phyloP scores from a whole-genome alignment of 805 yeast genomes.

The Metschnikowia kunwiensis region DNA sequence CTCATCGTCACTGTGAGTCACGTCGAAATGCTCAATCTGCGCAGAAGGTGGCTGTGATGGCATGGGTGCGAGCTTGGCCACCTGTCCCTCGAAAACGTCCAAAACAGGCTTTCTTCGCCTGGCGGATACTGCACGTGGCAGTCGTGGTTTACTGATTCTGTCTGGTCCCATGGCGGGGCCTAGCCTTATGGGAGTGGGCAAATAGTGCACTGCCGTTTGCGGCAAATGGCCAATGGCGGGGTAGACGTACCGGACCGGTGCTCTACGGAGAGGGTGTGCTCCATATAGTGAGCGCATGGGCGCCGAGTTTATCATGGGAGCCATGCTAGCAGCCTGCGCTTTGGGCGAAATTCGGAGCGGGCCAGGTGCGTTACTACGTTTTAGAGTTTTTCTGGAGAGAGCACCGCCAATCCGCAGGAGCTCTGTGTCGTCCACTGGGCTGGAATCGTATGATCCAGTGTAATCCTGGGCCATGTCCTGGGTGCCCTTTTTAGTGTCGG shows the following conservation, averaged over 20 bases:
- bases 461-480: no score
- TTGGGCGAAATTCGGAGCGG: slow-evolving; percentile 11
- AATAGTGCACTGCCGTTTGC: slow-evolving; percentile 12
- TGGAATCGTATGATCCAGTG: no score
- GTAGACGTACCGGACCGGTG: slow-evolving; percentile 14
- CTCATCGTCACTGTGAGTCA: slow-evolving; percentile 12
- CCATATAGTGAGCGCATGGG: slow-evolving; percentile 15
- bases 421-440: slow-evolving; percentile 8
- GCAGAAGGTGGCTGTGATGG: slow-evolving; percentile 52
- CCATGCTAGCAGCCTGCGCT: slow-evolving; percentile 1
- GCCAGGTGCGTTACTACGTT: slow-evolving; percentile 14
- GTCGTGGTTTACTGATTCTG: slow-evolving; percentile 6
- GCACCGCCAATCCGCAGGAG: slow-evolving; percentile 9
- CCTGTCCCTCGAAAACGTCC: slow-evolving; percentile 49
- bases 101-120: slow-evolving; percentile 16
- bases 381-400: slow-evolving; percentile 10
- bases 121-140: slow-evolving; percentile 9
- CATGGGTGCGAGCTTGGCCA: slow-evolving; percentile 46
- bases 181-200: slow-evolving; percentile 10
- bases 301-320: slow-evolving; percentile 16
- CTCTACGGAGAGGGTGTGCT: slow-evolving; percentile 9
- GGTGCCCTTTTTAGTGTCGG: no score
- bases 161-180: slow-evolving; percentile 6
- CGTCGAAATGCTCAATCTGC: slow-evolving; percentile 26
- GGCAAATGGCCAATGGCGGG: slow-evolving; percentile 12